These are phyloP conservation scores for Aspergillus steynii DNA, from an alignment of 495 filamentous ascomycete species.

Conservation along the genomic window DNA sequence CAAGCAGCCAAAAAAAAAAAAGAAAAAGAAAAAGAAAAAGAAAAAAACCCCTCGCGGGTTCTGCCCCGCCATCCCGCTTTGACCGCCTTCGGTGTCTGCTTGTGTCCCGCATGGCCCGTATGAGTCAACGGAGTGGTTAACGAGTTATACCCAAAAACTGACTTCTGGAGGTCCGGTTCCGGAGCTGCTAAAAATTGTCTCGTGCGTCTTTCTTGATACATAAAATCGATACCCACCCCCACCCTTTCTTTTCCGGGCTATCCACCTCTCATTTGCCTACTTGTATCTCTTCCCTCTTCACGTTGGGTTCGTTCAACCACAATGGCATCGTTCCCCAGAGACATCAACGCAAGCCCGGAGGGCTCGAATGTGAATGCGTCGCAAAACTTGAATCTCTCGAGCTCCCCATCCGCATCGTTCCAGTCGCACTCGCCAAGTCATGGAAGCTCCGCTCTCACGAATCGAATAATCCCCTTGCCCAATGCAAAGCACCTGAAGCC, in stretches of 20 bases:
- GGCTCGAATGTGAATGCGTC: conserved; percentile 43
- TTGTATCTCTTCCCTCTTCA: too few species aligned
- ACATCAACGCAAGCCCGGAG: conserved; percentile 36
- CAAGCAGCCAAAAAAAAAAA: background rate
- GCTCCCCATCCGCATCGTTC: conserved; percentile 65
- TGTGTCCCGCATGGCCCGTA: background rate
- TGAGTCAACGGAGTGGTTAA: background rate
- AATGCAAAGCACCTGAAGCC: conserved; percentile 85
- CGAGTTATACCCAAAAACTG: background rate
- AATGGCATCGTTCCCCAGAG: conserved; percentile 23
- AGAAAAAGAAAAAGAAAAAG: background rate
- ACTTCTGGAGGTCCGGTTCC: background rate
- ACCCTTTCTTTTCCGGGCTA: background rate
- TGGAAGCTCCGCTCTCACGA: conserved; percentile 32
- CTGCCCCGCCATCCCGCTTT: background rate
- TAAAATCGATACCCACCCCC: conserved; percentile 1
- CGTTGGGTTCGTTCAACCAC: background rate
- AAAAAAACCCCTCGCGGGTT: background rate
- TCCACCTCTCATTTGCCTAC: background rate
- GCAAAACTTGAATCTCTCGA: conserved; percentile 56
- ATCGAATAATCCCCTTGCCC: conserved; percentile 33
- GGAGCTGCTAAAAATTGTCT: background rate
- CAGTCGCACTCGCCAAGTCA: conserved; percentile 60
- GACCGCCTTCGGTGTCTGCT: background rate
- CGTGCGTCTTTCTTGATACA: background rate